Base-by-base conservation (phyloP, 2,329 filamentous ascomycete species). In the Penicillium vulpinum region DNA sequence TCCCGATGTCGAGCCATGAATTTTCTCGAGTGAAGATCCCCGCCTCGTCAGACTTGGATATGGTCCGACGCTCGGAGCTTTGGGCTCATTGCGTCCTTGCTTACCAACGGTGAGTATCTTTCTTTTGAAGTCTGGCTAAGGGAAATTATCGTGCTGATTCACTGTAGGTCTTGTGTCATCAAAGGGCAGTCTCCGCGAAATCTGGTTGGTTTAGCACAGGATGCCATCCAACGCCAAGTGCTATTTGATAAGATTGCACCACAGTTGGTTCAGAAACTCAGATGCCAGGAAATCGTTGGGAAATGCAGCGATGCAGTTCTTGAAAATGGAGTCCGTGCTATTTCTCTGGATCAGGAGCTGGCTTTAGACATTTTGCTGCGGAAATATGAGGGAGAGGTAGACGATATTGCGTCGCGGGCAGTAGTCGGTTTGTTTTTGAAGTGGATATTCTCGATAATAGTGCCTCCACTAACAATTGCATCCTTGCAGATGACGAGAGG, bases 1-100 rank as follows among this genome's bases (percentile, higher is more conserved):
- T 77, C 8, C 76, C 76, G 0, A 71, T 75, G 61, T 74, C 75
- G 3, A 75, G 73, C 52, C 75, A 78, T 51, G 76, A 78, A 28
- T 78, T 77, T 50, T 72, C 70, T 11, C 70, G 69, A 36, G 65
- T 68, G 15, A 74, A 70, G 38, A 63, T 72, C 9, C 64, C 67
- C 5, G 62, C 65, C 0, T 64, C 68, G 3, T 70, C 68, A 1
- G 71, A 73, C n/a, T 62, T 64, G 4, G 75, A 77, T 40, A 68
- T 77, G 35, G 62, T 63, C 33, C 70, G 70, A 29, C 71, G 74
- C 1, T 72, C 75, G 0, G 73, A 77, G 38, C 63, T 77, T 0
- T 77, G 76, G 76, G 73, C 73, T 5, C 73, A 75, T 54, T 73
- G 73, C 49, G 64, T 77, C 8, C 65, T 77, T 36, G 67, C 72